Conservation (phyloP, 768 basidiomycete genomes). For the Asterophora parasitica region DNA sequence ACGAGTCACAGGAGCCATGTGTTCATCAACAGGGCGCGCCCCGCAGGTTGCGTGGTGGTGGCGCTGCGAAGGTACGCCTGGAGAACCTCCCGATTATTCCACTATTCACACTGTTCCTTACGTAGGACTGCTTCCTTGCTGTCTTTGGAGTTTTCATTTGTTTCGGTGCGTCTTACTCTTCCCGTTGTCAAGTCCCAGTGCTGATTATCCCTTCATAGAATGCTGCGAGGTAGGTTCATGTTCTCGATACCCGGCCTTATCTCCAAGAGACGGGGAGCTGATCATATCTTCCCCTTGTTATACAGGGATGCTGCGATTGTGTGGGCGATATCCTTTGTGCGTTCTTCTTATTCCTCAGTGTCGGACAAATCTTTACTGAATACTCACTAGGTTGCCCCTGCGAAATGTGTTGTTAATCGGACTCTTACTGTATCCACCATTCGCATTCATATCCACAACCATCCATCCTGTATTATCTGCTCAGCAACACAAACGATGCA, state of each 20-base stretch:
- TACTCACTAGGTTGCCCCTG: conserved; percentile 63
- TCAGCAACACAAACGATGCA: too few species aligned
- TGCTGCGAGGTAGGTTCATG: conserved; percentile 59
- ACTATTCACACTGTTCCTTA: not conserved
- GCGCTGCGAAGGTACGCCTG: conserved; percentile 53
- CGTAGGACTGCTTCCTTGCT: conserved; percentile 64
- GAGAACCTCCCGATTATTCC: too few species aligned
- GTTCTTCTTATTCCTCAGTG: conserved; percentile 18
- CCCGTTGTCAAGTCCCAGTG: not conserved
- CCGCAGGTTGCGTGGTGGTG: conserved; percentile 64
- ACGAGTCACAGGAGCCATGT: not conserved
- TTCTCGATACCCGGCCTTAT: too few species aligned
- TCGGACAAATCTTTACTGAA: not conserved
- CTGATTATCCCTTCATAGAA: conserved; percentile 31
- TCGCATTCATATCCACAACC: not conserved
- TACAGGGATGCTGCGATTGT: conserved; percentile 68
- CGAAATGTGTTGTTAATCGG: conserved; percentile 66
- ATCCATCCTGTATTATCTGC: too few species aligned
- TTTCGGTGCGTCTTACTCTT: conserved; percentile 45
- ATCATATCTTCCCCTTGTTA: not conserved
- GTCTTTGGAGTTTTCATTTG: conserved; percentile 65
- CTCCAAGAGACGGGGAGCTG: too few species aligned
- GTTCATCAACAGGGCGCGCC: conserved; percentile 30
- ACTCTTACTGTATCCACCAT: too few species aligned
- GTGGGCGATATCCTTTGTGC: conserved; percentile 65